A percentile compares a stretch with the other conserved stretches of the same genome.
Conservation (phyloP, 768 basidiomycete genomes). For the Leccinellum albellum region DNA sequence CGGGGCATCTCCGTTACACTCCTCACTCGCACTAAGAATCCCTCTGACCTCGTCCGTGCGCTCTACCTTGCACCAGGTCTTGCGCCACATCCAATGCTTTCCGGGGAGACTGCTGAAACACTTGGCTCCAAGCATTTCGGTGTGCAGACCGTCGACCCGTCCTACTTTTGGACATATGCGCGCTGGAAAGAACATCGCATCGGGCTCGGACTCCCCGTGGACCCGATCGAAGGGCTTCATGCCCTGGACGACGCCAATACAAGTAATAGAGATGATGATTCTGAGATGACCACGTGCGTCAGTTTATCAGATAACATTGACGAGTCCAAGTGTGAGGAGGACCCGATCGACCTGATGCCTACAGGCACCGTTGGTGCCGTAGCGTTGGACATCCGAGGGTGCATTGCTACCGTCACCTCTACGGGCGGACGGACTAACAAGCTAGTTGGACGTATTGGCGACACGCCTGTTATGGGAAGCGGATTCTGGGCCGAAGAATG, state of each 20-base stretch:
- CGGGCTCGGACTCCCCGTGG: conserved; percentile 70
- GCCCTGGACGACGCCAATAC: neutral
- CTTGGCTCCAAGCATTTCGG: conserved; percentile 53
- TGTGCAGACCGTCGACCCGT: conserved; percentile 59
- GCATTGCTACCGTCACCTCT: conserved; percentile 69
- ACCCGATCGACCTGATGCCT: conserved; percentile 55
- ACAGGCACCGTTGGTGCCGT: conserved; percentile 85
- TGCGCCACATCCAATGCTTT: conserved; percentile 69
- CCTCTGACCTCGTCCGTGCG: conserved; percentile 63
- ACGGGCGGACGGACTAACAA: conserved; percentile 86
- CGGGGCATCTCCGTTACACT: conserved; percentile 65
- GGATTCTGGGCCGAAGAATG: conserved; percentile 89
- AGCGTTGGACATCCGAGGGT: conserved; percentile 69
- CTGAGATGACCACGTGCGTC: conserved; percentile 15
- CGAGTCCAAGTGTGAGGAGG: conserved; percentile 1
- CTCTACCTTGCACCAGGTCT: conserved; percentile 64
- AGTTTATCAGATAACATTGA: conserved; percentile 9
- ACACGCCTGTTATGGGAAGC: conserved; percentile 72
- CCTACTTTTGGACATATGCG: conserved; percentile 72
- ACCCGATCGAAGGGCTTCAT: conserved; percentile 41
- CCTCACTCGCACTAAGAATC: conserved; percentile 65
- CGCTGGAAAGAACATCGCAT: conserved; percentile 77
- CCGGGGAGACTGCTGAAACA: conserved; percentile 59
- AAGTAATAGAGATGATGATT: conserved; percentile 1
- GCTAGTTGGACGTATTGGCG: conserved; percentile 76